These are phyloP conservation scores for Penicillium concentricum DNA, from an alignment of 2,329 filamentous ascomycete species.

Conservation along the genomic window DNA sequence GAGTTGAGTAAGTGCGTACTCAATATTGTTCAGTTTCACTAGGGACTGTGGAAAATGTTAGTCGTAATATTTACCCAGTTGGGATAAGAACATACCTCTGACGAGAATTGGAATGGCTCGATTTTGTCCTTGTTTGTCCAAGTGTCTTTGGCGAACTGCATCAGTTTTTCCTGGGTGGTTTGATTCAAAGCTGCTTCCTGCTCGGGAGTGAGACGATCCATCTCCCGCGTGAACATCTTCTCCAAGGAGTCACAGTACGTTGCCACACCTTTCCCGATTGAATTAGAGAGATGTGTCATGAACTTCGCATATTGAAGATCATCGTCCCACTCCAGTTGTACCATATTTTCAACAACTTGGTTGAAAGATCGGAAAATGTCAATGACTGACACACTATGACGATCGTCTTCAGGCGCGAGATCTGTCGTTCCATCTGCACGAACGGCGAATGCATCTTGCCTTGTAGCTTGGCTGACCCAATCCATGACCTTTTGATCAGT, in stretches of 20 bases:
- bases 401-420: conserved; percentile 71
- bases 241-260: conserved; percentile 92
- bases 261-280: conserved; percentile 77
- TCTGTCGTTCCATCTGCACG: conserved; percentile 63
- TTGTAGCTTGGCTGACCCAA: conserved; percentile 87
- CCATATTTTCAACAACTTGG: conserved; percentile 83
- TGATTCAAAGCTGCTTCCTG: conserved; percentile 76
- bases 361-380: conserved; percentile 95
- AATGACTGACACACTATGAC: conserved; percentile 89
- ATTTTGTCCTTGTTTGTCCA: conserved; percentile 90
- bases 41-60: conserved; percentile 66
- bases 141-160: conserved; percentile 90
- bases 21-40: conserved; percentile 96
- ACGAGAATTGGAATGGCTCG: conserved; percentile 94
- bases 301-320: conserved; percentile 93
- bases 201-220: conserved; percentile 87
- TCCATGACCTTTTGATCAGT: conserved; percentile 76
- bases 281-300: conserved; percentile 88
- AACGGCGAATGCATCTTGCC: conserved; percentile 82
- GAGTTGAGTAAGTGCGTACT: conserved; percentile 88
- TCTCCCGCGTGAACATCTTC: conserved; percentile 79
- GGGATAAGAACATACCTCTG: conserved; percentile 62
- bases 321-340: conserved; percentile 86
- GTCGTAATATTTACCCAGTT: background rate
- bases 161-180: conserved; percentile 86